Evolutionary conservation across 2,329 filamentous ascomycete genomes (phyloP), one percentile per base, ranked within the genome.

Genomic region (Lomentospora prolificans): DNA sequence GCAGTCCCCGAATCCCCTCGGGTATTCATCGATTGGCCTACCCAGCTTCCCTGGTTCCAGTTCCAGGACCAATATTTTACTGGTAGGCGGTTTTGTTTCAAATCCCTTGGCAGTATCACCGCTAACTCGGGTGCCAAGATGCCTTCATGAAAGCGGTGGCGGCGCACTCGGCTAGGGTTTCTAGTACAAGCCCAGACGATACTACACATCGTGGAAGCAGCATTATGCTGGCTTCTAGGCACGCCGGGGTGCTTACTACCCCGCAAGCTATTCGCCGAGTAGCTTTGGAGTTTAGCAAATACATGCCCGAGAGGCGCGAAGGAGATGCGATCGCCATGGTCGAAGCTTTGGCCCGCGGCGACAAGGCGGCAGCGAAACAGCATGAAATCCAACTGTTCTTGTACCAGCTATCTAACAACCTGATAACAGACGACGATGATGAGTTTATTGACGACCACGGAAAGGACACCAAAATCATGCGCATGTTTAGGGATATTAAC

Each of bases 381-480:
- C 4, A 53, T 17, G 51, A 39, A 25, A 39, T 53, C n/a, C 17
- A 53, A n/a, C 30, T 39, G 3, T 53, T 53, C 51, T 30, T 41
- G 10, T 53, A 53, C 22, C 51, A 53, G 33, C 51, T 53, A 10
- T 39, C 51, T 6, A 53, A 53, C 22, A 41, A 53, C 22, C 51
- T 53, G 1, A 53, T 53, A 24, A 31, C 39, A 14, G 51, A 53
- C 31, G 30, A 39, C 19, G 51, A 53, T 6, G 51, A 53, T 14
- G 22, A 39, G 33, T 53, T 24, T 27, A 17, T 53, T 2, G 51
- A 53, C 31, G 30, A 53, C 1, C n/a, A 39, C 9, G 51, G 51
- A 17, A 53, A 53, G 33, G 39, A 53, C 31, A 53, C 51, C 31
- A 53, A 53, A 31, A 41, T 41, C 31, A 28, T 53, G n/a, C n/a